Evolutionary conservation across 1,284 basidiomycete species (phyloP), one percentile per base, ranked within the genome.

Genomic region (Rhodotorula sp.): DNA sequence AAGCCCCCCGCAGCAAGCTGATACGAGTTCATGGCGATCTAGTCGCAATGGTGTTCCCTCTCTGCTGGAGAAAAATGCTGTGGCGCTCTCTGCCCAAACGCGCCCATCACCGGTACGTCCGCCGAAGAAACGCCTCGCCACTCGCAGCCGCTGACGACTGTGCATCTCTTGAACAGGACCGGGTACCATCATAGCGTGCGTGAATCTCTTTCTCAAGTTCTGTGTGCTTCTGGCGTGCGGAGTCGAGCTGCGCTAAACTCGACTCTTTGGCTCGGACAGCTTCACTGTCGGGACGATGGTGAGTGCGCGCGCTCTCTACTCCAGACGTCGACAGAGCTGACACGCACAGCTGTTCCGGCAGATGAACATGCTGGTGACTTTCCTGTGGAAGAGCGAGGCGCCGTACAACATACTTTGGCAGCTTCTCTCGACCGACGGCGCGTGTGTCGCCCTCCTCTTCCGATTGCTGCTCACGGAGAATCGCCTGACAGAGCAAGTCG

Each of bases 391-490:
- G 51, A 52, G 31, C 12, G 70, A 72, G 60, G 67, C 70, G 48
- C 71, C 67, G 18, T 72, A 61, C 71, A 72, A 72, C 57, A 34
- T 72, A 16, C 48, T 63, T 14, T 58, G 64, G 10, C 68, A 70
- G 49, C 23, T 73, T 2, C 61, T 69, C 31, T 62, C 49, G 1
- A 67, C 71, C 0, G 71, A 73, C 39, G 65, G 58, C 6, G 68
- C 71, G 10, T n/a, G 51, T 7, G 54, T 51, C 21, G 71, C 58
- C 14, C 23, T 67, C 12, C 12, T 62, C 21, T 54, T 64, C 20
- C 64, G 68, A 0, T 47, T 62, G 8, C 61, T 34, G 23, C 31
- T 62, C 21, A 34, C 31, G 14, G 49, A 56, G 16, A 56, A 43
- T 52, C 58, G 60, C 7, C 48, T 68, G 18, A 58, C 63, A 7